A percentile compares a stretch with the other conserved stretches of the same genome.
Conservation (phyloP, 129 eudicot species). For the Centrapalus pauciflorus region DNA sequence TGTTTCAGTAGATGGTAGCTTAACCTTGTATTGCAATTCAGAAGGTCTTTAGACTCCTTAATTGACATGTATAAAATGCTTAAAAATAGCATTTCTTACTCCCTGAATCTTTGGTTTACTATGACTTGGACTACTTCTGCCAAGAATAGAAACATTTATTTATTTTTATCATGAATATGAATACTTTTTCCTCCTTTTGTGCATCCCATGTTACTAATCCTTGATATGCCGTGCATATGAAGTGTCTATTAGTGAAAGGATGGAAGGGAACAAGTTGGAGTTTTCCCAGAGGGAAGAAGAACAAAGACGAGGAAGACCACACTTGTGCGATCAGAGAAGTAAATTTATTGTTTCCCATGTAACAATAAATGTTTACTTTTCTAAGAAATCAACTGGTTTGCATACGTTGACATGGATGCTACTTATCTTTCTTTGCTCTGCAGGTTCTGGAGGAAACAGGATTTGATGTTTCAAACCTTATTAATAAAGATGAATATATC, state of each 20-base stretch:
- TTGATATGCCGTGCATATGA: background rate
- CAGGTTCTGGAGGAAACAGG: conserved; percentile 90
- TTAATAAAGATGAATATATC: conserved; percentile 61
- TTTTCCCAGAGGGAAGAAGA: conserved; percentile 82
- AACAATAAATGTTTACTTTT: background rate
- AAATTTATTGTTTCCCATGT: conserved; percentile 1
- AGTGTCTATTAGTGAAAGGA: conserved; percentile 81
- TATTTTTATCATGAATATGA: too few relatives aligned
- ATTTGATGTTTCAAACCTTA: conserved; percentile 61
- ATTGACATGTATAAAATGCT: background rate
- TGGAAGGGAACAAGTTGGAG: conserved; percentile 94
- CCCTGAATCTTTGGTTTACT: background rate
- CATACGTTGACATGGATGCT: background rate
- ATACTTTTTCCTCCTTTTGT: background rate
- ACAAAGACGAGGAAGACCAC: conserved; percentile 79
- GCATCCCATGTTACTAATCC: background rate
- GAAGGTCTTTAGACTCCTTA: background rate
- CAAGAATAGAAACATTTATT: too few relatives aligned
- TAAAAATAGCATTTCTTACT: background rate
- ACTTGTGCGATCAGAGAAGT: conserved; percentile 83
- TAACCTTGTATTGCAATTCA: background rate
- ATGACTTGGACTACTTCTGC: background rate
- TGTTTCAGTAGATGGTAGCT: background rate
- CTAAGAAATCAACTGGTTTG: background rate
- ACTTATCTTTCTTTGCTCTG: conserved; percentile 7